Base-by-base conservation (phyloP, 2,329 filamentous ascomycete species). In the Byssothecium circinans region DNA sequence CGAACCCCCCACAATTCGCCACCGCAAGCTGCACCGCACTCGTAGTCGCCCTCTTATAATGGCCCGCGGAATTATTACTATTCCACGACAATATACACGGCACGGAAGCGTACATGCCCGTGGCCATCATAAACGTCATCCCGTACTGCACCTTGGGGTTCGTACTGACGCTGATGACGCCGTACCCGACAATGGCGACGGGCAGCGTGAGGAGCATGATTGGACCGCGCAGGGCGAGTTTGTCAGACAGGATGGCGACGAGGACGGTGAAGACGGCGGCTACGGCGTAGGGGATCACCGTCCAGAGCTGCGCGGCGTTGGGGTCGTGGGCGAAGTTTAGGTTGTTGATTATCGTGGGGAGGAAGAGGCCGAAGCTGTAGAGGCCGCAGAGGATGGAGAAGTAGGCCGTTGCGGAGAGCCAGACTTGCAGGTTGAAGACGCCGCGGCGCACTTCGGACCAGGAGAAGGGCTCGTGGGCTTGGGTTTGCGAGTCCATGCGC, bases 11-110 rank as follows among this genome's bases (percentile, higher is more conserved):
- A 7, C 78, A 80, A 54, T 88, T 88, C 0, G 84, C 85, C 54
- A 87, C 81, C 1, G 81, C 80, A 20, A 88, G 73, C 65, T 88
- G 84, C 56, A 87, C 58, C 0, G 81, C 85, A 1, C 80, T 81
- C 0, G 84, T 85, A 0, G 85, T 87, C 0, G 86, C 85, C 12
- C 85, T 74, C 65, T 88, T 88, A 61, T 87, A 88, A 61, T 88
- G 85, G 0, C 81, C 83, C 0, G 84, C 83, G 0, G 80, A 83
- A 62, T 87, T 87, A 61, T 87, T 87, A 2, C 81, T 81, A 52
- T 84, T 80, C 84, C 84, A 87, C 1, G 80, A 83, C 8, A 87
- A 70, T 2, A 86, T 79, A 15, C 79, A 81, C 0, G 84, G 84
- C 0, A 86, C 82, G 34, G 80, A 81, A 37, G 77, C 75, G 61